These are phyloP conservation scores for Populus tomentosa DNA, from an alignment of 441 rosid species.

Conservation along the genomic window DNA sequence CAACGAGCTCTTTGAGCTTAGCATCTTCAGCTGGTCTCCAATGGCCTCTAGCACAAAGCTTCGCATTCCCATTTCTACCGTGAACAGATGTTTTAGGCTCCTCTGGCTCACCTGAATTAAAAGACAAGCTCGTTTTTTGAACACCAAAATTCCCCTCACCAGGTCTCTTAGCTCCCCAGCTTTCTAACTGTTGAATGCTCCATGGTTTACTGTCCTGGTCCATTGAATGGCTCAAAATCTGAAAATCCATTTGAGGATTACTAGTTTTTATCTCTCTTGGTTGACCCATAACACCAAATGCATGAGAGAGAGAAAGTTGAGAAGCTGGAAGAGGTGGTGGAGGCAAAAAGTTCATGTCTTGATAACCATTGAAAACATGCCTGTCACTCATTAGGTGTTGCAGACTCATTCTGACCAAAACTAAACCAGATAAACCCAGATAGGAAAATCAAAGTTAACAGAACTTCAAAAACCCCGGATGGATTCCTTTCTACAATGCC, in stretches of 20 bases:
- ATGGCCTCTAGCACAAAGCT: slow-evolving; percentile 78
- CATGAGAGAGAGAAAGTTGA: slow-evolving; percentile 22
- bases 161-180: slow-evolving; percentile 20
- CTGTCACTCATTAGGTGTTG: slow-evolving; percentile 15
- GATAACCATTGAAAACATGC: slow-evolving; percentile 22
- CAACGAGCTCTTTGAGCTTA: slow-evolving; percentile 84
- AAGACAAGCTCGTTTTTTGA: slow-evolving; percentile 20
- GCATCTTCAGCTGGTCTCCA: slow-evolving; percentile 97
- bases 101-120: slow-evolving; percentile 25
- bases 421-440: not conserved
- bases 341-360: slow-evolving; percentile 28
- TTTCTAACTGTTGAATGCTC: slow-evolving; percentile 22
- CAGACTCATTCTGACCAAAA: slow-evolving; percentile 32
- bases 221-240: slow-evolving; percentile 26
- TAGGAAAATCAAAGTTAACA: slow-evolving; percentile 6
- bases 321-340: slow-evolving; percentile 21
- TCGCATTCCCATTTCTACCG: slow-evolving; percentile 34
- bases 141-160: slow-evolving; percentile 19
- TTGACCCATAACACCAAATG: slow-evolving; percentile 13
- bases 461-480: not conserved
- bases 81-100: slow-evolving; percentile 17
- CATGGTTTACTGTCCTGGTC: slow-evolving; percentile 16
- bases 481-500: slow-evolving; percentile 4
- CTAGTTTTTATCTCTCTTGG: slow-evolving; percentile 4
- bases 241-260: slow-evolving; percentile 30